These are phyloP conservation scores for Garcia nutans DNA, from an alignment of 345 rosid species.

Conservation along the genomic window DNA sequence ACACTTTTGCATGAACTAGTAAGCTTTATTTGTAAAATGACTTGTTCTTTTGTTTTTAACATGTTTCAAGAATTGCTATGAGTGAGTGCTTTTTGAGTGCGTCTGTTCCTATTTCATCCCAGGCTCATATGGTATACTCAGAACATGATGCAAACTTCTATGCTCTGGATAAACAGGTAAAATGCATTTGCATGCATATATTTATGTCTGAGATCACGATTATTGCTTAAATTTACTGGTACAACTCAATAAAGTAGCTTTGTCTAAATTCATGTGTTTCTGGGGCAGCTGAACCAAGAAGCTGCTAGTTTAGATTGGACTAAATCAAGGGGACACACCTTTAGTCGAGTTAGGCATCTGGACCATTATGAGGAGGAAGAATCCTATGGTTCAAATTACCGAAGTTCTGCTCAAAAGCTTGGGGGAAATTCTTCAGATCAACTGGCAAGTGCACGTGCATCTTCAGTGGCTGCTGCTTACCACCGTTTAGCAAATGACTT, in stretches of 20 bases:
- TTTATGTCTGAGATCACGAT: background rate
- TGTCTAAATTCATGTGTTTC: constrained; percentile 5
- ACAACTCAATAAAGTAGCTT: constrained; percentile 7
- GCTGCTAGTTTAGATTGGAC: constrained; percentile 88
- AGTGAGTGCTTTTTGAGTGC: background rate
- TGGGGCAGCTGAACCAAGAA: constrained; percentile 77
- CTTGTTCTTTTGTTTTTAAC: background rate
- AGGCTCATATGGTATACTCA: constrained; percentile 94
- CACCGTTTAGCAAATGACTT: constrained; percentile 46
- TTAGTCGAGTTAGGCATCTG: constrained; percentile 40
- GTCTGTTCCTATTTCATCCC: constrained; percentile 28
- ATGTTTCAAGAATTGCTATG: constrained; percentile 1
- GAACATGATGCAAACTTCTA: constrained; percentile 88
- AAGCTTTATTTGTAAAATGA: constrained; percentile 25
- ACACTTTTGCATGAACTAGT: constrained; percentile 96
- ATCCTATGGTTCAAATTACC: constrained; percentile 28
- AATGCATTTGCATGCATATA: background rate
- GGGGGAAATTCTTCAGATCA: constrained; percentile 61
- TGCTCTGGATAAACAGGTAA: constrained; percentile 84
- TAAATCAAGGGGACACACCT: constrained; percentile 67
- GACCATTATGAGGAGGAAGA: constrained; percentile 49
- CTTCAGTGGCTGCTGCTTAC: constrained; percentile 91
- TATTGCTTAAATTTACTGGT: constrained; percentile 12
- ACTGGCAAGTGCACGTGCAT: constrained; percentile 61
- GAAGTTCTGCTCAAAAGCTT: constrained; percentile 46